Base-by-base conservation (phyloP, 257 asterid genomes). In the Scutellaria baicalensis region DNA sequence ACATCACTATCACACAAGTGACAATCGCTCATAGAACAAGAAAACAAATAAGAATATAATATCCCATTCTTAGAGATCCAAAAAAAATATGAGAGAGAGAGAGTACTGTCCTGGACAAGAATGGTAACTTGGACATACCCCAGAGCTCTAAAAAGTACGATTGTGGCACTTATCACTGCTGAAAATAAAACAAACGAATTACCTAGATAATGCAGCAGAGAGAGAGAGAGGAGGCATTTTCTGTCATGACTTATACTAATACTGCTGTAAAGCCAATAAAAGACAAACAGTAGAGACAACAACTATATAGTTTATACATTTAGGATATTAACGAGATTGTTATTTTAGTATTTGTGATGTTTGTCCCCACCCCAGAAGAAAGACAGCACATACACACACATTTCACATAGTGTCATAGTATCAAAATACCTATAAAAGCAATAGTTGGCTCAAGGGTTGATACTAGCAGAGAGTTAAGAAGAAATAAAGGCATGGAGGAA, bases 401-500 rank as follows among this genome's bases (percentile, higher is more conserved):
- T 35, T 35, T 11, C 44, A 67, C 65, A 40, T 50, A 56, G 44
- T 45, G 55, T 10, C 57, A n/a, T 14, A 73, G 60, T 12, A 44
- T 40, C 44, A 54, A 13, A 59, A 23, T 73, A 55, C 67, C 75
- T 74, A 81, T 74, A 74, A 66, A 69, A 69, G 31, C 65, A 38
- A 57, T 72, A 51, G 50, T 9, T 40, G 16, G 61, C 56, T 38
- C 60, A n/a, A 14, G 63, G 43, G 40, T 43, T 61, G 55, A 20
- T 54, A 38, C 51, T 35, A 58, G 64, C 42, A 58, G 38, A 8
- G 31, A 43, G 59, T 40, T 4, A 7, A 6, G 42, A 48, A 70
- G 68, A 60, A 52, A 27, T 23, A 6, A 14, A 48, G 59, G 66
- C 64, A 79, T 75, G 82, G 93, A 84, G 68, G 85, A 62, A 72